Base-by-base conservation (phyloP, 2,329 filamentous ascomycete species). In the Xylariaceae sp. region DNA sequence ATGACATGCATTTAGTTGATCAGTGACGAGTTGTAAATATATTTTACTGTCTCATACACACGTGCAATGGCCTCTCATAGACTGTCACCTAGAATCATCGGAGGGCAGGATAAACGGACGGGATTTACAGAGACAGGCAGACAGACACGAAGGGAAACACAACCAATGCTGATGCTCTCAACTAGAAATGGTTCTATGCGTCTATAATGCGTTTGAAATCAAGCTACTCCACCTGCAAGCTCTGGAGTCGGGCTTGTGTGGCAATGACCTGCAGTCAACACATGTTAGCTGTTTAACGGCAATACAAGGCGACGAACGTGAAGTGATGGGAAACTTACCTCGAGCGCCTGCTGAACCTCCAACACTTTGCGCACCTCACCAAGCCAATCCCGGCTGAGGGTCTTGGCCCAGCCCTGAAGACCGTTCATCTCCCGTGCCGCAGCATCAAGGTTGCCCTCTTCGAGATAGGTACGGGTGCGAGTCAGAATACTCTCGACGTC, bases 341-440 rank as follows among this genome's bases (percentile, higher is more conserved):
- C 94, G 70, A 99, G 81, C 70, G 94, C 94, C 78, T 99, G 94
- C 77, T 90, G 88, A 65, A 97, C 94, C 78, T 99, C 94, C 70
- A 99, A 80, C 65, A 96, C 90, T 77, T 92, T 89, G 73, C 94
- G 86, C 63, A 92, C 89, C 80, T 99, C 94, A 55, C 82, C 83
- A 67, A 99, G 77, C 94, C 94, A 99, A 75, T 99, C 94, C 71
- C 89, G 87, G 76, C 90, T 95, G 72, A 99, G 77, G 47, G 92
- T 93, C 82, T 94, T 96, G 52, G 93, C 92, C 94, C 94, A 99
- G 30, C 94, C 94, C 62, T 88, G 83, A 51, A 99, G 80, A 1
- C 87, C 85, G 73, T 97, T 99, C 88, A 99, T 94, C 78, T 99
- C 94, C 65, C 94, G 82, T 11, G 94, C 92, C 2, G 94, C 94